Base-by-base conservation (phyloP, 805 yeast species). In the Ogataea nakhonphanomensis region DNA sequence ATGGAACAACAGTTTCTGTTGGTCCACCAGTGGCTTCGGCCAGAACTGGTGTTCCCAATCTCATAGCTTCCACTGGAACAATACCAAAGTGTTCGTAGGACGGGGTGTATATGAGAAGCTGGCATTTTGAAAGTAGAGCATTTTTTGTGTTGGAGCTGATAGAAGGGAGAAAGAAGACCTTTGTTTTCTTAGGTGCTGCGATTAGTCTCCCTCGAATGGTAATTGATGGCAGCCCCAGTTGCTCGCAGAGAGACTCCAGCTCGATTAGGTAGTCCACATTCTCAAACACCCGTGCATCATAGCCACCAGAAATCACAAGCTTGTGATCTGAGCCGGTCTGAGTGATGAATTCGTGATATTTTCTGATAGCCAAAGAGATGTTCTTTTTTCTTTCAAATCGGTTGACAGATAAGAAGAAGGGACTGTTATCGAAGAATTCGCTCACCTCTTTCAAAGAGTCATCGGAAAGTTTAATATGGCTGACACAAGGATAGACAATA, bases 61-160 rank as follows among this genome's bases (percentile, higher is more conserved):
- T 72, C 97, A 93, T 90, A 9, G 96, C 90, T 59, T 93, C 99
- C 11, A 93, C 71, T 1, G 99, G 99, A 8, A 93, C 99, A 48
- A 93, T 93, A 10, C 99, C 99, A 58, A 93, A 93, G 65, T 93
- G 99, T 61, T 93, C 99, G 53, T 74, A 75, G 0, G 84, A 71
- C 3, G 99, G 99, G 0, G 99, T 93, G 58, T 93, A 93, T 32
- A 90, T 64, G 15, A 93, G 69, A 41, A 84, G 51, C 33, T 73
- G 71, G 2, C 90, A 71, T 8, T 67, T 61, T 27, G 71, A 59
- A 25, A 93, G 65, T 21, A 93, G 69, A 2, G 73, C 66, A 57
- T 71, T 79, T 62, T 88, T 87, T 44, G 84, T 58, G 2, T 71
- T 58, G 1, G 88, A 71, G 29, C 84, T 73, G 7, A 91, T 76